Evolutionary conservation across 768 basidiomycete genomes (phyloP), one percentile per base, ranked within the genome.

Genomic region (Leccinum barrowsii): DNA sequence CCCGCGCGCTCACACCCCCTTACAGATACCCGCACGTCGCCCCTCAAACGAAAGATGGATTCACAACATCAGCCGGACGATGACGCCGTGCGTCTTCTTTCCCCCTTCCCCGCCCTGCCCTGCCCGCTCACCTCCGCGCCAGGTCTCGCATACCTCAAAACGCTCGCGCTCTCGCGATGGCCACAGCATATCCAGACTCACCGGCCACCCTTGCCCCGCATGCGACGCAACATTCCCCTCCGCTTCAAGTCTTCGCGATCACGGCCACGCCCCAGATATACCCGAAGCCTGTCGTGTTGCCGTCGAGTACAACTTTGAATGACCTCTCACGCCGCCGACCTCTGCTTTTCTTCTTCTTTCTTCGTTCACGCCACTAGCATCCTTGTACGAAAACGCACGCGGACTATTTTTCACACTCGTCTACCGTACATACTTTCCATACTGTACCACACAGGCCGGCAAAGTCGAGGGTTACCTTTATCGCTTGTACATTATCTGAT

Each of bases 291-390:
- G 89, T 66, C 81, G 80, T 58, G 80, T 80, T 53, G 89, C 89
- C 11, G 89, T 90, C 66, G 83, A 85, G 62, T 91, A 91, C 71
- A 82, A 83, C 22, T 83, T 90, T 58, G 89, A 91, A 70, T 77
- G 61, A 74, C 50, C 10, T 51, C 34, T 28, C 49, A 40, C 50
- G 6, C 42, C 50, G 6, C 35, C 22, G 32, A 1, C 4, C 30
- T 7, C 30, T 37, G 2, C 24, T 17, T 47, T 17, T 37, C 12
- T 7, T 32, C 21, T 47, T 42, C 37, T 54, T 50, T 54, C 42
- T 42, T 50, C 55, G 69, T 64, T 54, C 47, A 61, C 52, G 34
- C 40, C 69, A 70, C 62, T 62, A 7, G 61, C 60, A 67, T 67
- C 54, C 55, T 56, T 69, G 64, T 71, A 72, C 60, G 68, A 71